Evolutionary conservation across 352 stramenopile species (phyloP).

Genomic region (Pythium utonaiense): DNA sequence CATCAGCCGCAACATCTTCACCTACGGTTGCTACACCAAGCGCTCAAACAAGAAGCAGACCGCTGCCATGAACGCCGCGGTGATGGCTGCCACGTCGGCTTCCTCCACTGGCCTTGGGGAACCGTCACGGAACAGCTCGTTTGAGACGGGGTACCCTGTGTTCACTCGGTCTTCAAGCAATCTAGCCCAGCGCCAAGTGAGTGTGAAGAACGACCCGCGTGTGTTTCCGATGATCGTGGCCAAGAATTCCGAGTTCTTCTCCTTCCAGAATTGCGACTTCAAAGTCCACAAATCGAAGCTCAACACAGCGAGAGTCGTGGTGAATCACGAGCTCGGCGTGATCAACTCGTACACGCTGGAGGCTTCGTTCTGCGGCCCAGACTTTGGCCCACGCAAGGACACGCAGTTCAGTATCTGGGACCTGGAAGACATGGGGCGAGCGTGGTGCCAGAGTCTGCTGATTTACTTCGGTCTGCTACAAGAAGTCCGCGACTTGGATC

Average conservation of each 20-base stretch:
- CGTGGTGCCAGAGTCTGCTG: constrained; percentile 72
- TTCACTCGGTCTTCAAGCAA: not conserved
- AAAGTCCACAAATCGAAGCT: constrained; percentile 88
- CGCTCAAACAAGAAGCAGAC: constrained; percentile 28
- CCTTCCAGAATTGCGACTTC: constrained; percentile 87
- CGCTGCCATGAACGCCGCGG: constrained; percentile 13
- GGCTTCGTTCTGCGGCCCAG: constrained; percentile 85
- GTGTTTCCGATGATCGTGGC: constrained; percentile 82
- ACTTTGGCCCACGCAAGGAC: constrained; percentile 63
- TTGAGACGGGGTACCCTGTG: not conserved
- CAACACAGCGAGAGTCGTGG: constrained; percentile 87
- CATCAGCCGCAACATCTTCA: constrained; percentile 85
- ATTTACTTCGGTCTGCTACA: constrained; percentile 64
- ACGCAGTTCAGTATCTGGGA: constrained; percentile 77
- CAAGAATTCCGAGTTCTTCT: constrained; percentile 64
- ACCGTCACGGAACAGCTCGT: not conserved
- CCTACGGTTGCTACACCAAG: constrained; percentile 68
- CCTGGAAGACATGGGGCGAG: constrained; percentile 68
- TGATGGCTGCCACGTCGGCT: not conserved
- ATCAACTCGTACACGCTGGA: constrained; percentile 89
- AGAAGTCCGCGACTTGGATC: constrained; percentile 43
- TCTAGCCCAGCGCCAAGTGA: not conserved
- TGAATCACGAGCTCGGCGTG: constrained; percentile 83
- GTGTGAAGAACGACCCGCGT: constrained; percentile 55
- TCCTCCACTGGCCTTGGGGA: not conserved